Conservation (phyloP, 495 filamentous ascomycete genomes). For the Pyronema domesticum region DNA sequence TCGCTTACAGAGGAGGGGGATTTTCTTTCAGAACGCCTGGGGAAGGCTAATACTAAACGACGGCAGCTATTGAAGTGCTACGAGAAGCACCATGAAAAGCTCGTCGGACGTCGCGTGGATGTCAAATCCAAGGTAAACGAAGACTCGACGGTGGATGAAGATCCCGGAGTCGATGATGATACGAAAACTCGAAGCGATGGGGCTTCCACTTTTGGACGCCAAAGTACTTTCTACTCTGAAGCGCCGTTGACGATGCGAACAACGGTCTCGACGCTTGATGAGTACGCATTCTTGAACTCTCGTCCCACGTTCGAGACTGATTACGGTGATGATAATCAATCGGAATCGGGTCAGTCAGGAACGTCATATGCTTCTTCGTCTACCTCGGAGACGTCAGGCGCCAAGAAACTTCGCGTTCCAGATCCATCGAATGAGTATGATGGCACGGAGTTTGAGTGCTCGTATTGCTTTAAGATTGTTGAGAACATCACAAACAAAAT, state of each 20-base stretch:
- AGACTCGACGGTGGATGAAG: not conserved
- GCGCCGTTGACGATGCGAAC: not conserved
- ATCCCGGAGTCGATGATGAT: too few relatives aligned
- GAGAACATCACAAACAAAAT: not conserved
- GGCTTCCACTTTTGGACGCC: not conserved
- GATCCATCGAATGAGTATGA: constrained; percentile 4
- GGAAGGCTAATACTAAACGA: too few relatives aligned
- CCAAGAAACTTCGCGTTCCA: not conserved
- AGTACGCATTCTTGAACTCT: not conserved
- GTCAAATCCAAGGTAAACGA: too few relatives aligned
- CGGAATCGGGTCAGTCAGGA: too few relatives aligned
- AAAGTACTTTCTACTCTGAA: not conserved
- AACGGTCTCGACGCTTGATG: not conserved
- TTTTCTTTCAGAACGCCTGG: constrained; percentile 26
- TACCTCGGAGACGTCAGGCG: not conserved
- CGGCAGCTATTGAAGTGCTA: constrained; percentile 18
- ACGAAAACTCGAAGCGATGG: not conserved
- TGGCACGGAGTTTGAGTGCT: constrained; percentile 13
- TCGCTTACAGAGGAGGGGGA: too few relatives aligned
- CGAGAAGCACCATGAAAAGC: constrained; percentile 11
- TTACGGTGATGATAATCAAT: not conserved
- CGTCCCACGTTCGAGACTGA: not conserved
- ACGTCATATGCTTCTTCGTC: constrained; percentile 12
- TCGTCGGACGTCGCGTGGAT: too few relatives aligned
- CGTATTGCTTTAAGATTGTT: constrained; percentile 15